Conservation (phyloP, 768 basidiomycete species). For the Naematelia encephala region DNA sequence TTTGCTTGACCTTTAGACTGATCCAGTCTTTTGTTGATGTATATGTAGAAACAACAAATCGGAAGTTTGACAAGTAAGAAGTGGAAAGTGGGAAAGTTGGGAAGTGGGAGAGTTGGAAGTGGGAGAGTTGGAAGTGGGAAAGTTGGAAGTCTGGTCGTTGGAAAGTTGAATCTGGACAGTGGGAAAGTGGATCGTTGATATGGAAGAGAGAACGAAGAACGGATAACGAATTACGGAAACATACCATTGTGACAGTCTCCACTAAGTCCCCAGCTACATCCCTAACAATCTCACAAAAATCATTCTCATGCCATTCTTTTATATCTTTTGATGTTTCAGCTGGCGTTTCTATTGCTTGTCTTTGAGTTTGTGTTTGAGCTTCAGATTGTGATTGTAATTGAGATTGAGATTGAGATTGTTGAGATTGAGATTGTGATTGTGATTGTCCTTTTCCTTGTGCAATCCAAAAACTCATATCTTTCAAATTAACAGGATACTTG, state of each 20-base stretch:
- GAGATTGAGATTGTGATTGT: too few relatives aligned
- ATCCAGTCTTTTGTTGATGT: too few relatives aligned
- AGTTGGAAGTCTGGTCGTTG: neutral
- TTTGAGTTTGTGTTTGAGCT: too few relatives aligned
- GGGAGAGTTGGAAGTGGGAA: neutral
- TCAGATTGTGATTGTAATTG: too few relatives aligned
- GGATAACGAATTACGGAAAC: slow-evolving; percentile 23
- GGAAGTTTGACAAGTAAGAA: neutral
- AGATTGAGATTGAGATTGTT: too few relatives aligned
- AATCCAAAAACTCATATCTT: slow-evolving; percentile 98
- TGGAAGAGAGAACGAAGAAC: neutral
- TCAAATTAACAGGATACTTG: slow-evolving; percentile 86
- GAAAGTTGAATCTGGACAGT: neutral
- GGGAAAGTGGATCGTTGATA: too few relatives aligned
- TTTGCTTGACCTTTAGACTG: too few relatives aligned
- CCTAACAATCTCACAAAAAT: slow-evolving; percentile 91
- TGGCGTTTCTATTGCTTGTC: slow-evolving; percentile 53
- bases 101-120: neutral
- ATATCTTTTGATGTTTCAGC: neutral
- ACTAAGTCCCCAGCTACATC: slow-evolving; percentile 89
- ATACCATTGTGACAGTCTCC: slow-evolving; percentile 81
- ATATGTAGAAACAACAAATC: too few relatives aligned
- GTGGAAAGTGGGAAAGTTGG: neutral
- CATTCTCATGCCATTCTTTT: slow-evolving; percentile 76
- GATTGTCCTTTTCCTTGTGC: too few relatives aligned